phyloP scores from a whole-genome alignment of 1,139 yeast species.

The Zygotorulaspora mrakii region DNA sequence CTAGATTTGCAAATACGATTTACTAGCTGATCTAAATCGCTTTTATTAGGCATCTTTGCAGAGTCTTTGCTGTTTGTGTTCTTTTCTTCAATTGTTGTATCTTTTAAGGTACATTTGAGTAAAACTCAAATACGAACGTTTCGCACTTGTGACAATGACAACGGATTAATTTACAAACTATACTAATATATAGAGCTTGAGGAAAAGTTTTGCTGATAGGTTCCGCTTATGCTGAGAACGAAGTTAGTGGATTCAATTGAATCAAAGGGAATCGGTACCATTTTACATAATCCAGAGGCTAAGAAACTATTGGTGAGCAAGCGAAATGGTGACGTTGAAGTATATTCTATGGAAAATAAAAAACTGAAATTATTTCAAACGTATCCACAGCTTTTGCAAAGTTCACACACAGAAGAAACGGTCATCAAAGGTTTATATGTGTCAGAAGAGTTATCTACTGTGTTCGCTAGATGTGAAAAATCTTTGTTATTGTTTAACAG shows the following conservation, averaged over 20 bases:
- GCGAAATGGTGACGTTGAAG: conserved; percentile 30
- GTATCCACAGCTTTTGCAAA: conserved; percentile 27
- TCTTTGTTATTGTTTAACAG: conserved; percentile 29
- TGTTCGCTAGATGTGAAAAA: conserved; percentile 30
- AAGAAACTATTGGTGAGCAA: conserved; percentile 28
- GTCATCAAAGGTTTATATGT: conserved; percentile 23
- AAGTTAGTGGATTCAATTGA: conserved; percentile 18
- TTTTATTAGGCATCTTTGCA: conserved; percentile 9
- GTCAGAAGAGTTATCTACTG: conserved; percentile 28
- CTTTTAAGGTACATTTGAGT: not conserved
- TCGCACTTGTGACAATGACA: not conserved
- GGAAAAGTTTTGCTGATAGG: not conserved
- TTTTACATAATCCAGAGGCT: conserved; percentile 27
- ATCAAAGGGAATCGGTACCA: conserved; percentile 23
- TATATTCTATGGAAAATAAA: conserved; percentile 24
- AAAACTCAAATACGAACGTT: not conserved
- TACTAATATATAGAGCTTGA: not conserved
- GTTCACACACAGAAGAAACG: conserved; percentile 16
- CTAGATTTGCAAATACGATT: conserved; percentile 23
- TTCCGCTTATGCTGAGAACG: conserved; percentile 22
- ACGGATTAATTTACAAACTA: not conserved
- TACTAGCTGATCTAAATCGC: conserved; percentile 23
- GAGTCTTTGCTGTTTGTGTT: not conserved
- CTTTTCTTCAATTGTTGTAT: not conserved
- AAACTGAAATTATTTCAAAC: conserved; percentile 28